Evolutionary conservation across 495 filamentous ascomycete genomes (phyloP).

Genomic region (Apiosordaria backusii): DNA sequence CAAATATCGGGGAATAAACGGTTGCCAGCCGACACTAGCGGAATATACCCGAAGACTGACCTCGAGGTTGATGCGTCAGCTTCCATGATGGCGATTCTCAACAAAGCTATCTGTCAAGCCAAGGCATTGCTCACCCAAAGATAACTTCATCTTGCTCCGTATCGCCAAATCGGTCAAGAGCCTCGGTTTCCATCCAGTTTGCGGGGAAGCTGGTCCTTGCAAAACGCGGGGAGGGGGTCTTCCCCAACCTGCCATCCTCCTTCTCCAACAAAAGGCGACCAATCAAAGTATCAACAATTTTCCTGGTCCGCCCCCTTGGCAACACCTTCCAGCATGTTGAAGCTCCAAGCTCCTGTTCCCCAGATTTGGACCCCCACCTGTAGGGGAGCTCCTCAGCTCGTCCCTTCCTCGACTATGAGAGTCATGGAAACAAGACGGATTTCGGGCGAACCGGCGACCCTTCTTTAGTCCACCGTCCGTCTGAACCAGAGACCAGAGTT

Average conservation of each 20-base stretch:
- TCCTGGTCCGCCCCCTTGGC: background rate
- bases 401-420: background rate
- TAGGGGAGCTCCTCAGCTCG: background rate
- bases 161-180: slow-evolving; percentile 11
- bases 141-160: background rate
- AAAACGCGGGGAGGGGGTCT: slow-evolving; percentile 17
- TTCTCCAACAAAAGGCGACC: slow-evolving; percentile 2
- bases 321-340: background rate
- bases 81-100: background rate
- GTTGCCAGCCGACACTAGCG: background rate
- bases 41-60: background rate
- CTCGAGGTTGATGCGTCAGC: background rate
- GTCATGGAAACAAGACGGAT: slow-evolving; percentile 3
- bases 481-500: slow-evolving; percentile 1
- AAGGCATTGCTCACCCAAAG: background rate
- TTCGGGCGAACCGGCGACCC: background rate
- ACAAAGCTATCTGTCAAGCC: background rate
- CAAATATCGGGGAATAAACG: background rate
- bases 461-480: background rate
- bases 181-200: slow-evolving; percentile 16
- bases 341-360: background rate
- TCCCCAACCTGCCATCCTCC: background rate
- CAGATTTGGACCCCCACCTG: slow-evolving; percentile 1
- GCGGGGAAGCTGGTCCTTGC: slow-evolving; percentile 20
- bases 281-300: slow-evolving; percentile 12